Conservation (phyloP, 306 rosid genomes). For the Inga oerstediana region DNA sequence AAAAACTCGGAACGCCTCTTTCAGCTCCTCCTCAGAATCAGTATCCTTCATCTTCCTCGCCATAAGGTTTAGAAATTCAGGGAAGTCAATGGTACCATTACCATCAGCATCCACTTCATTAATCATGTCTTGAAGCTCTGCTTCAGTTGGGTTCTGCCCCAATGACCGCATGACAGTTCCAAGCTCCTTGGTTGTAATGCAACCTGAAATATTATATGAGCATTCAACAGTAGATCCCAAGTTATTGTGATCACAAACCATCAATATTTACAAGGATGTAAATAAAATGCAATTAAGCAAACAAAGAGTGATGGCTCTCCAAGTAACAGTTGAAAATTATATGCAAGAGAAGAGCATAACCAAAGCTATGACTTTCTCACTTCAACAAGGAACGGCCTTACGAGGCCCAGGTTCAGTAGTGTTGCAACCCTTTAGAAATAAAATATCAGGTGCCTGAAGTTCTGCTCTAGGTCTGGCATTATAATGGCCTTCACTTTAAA, state of each 20-base stretch:
- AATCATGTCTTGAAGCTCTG: conserved; percentile 94
- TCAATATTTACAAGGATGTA: background rate
- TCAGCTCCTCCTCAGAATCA: conserved; percentile 87
- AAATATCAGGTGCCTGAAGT: background rate
- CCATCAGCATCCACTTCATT: conserved; percentile 91
- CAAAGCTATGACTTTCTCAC: background rate
- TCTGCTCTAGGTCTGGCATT: background rate
- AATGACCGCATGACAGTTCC: conserved; percentile 90
- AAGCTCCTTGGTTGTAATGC: conserved; percentile 91
- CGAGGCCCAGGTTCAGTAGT: background rate
- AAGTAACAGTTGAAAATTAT: background rate
- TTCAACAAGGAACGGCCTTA: background rate
- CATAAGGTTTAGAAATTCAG: conserved; percentile 87
- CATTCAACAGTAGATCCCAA: conserved; percentile 13
- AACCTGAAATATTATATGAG: conserved; percentile 46
- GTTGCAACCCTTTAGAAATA: background rate
- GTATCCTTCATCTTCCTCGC: conserved; percentile 94
- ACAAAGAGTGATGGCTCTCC: background rate
- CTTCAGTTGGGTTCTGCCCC: conserved; percentile 93
- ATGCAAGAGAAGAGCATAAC: background rate
- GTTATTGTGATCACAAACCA: background rate
- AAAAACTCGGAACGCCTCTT: conserved; percentile 84
- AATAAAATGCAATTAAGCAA: background rate
- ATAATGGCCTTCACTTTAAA: background rate
- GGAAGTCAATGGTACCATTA: conserved; percentile 83